phyloP scores from a whole-genome alignment of 331 rosid genomes.

The Spiraea crenata region DNA sequence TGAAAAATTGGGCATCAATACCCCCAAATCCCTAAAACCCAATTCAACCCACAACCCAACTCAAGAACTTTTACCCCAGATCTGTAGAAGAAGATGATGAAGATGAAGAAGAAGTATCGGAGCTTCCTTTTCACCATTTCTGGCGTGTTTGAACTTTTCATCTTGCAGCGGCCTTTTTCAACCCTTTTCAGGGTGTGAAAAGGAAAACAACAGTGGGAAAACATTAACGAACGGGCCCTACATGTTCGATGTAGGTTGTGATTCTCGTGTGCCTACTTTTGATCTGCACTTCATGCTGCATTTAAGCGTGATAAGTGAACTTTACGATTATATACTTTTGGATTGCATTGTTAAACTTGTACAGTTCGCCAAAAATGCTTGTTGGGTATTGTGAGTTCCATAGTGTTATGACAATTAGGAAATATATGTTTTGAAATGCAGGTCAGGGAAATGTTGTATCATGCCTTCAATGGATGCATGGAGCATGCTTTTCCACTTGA shows the following conservation, averaged over 20 bases:
- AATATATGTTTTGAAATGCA: slow-evolving; percentile 14
- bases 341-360: not conserved
- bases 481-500: slow-evolving; percentile 89
- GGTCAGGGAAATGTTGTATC: slow-evolving; percentile 92
- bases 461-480: slow-evolving; percentile 94
- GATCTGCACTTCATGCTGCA: not conserved
- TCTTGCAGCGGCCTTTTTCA: too few species aligned
- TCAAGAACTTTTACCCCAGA: too few species aligned
- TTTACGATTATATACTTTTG: not conserved
- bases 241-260: not conserved
- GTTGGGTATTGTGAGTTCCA: not conserved
- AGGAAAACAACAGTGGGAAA: too few species aligned
- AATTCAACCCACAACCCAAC: too few species aligned
- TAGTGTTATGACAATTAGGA: not conserved
- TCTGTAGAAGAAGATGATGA: too few species aligned
- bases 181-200: too few species aligned
- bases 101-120: too few species aligned
- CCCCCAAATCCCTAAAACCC: too few species aligned
- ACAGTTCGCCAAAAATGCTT: not conserved
- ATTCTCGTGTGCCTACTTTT: not conserved
- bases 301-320: not conserved
- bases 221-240: too few species aligned
- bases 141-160: too few species aligned
- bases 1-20: not conserved
- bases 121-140: too few species aligned